phyloP scores from a whole-genome alignment of 2,329 filamentous ascomycete genomes.

The Epicoccum nigrum region DNA sequence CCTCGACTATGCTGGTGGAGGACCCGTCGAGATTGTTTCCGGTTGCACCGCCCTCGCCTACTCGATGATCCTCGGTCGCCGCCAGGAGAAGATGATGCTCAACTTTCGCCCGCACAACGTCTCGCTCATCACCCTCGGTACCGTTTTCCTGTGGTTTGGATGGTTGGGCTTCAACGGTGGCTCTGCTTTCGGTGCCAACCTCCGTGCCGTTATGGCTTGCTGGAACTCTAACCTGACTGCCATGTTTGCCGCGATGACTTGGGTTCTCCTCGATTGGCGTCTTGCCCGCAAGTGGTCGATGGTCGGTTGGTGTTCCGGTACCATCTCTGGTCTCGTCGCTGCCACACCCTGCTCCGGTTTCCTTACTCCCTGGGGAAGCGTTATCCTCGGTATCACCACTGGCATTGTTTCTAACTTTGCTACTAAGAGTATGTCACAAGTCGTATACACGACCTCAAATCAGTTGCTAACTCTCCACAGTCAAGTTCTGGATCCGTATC shows the following conservation, averaged over 20 bases:
- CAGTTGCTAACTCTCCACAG: slow-evolving; percentile 44
- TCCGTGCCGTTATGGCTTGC: slow-evolving; percentile 93
- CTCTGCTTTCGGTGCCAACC: slow-evolving; percentile 89
- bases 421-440: slow-evolving; percentile 74
- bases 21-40: slow-evolving; percentile 95
- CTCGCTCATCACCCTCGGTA: slow-evolving; percentile 93
- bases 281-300: slow-evolving; percentile 94
- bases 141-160: slow-evolving; percentile 95
- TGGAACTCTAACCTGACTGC: slow-evolving; percentile 97
- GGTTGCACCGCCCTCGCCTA: slow-evolving; percentile 93
- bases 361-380: slow-evolving; percentile 70
- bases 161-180: slow-evolving; percentile 99
- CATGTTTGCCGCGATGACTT: slow-evolving; percentile 89
- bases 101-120: slow-evolving; percentile 99
- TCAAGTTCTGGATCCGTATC: slow-evolving; percentile 77
- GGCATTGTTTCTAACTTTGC: slow-evolving; percentile 80
- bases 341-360: slow-evolving; percentile 85
- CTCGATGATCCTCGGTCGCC: slow-evolving; percentile 91
- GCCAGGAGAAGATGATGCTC: slow-evolving; percentile 99
- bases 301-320: slow-evolving; percentile 90
- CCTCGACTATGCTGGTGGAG: slow-evolving; percentile 93
- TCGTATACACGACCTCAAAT: background rate
- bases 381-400: slow-evolving; percentile 65
- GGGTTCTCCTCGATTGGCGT: slow-evolving; percentile 95
- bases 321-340: slow-evolving; percentile 84